A percentile compares a stretch with the other conserved stretches of the same genome.
phyloP scores from a whole-genome alignment of 495 filamentous ascomycete species.

The Glarea lozoyensis region DNA sequence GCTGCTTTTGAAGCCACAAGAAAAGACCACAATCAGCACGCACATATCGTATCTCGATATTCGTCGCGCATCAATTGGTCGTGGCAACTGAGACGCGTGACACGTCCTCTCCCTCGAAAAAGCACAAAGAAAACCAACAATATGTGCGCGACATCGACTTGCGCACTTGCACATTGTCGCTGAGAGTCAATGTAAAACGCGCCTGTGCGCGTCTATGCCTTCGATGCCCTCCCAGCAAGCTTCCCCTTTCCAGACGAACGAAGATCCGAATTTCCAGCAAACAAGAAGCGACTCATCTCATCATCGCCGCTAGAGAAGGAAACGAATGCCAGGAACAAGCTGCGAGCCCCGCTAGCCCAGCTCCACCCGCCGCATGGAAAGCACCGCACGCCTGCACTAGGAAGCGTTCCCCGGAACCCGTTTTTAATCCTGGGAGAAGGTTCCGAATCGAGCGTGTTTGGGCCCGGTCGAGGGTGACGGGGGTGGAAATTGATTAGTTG shows the following conservation, averaged over 20 bases:
- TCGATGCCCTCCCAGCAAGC: background rate
- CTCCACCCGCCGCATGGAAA: slow-evolving; percentile 3
- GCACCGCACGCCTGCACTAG: slow-evolving; percentile 1
- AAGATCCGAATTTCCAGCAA: background rate
- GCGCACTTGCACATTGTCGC: too few species aligned
- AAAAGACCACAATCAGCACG: too few species aligned
- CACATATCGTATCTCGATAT: too few species aligned
- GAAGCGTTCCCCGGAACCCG: slow-evolving; percentile 11
- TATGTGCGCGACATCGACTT: too few species aligned
- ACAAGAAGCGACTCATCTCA: background rate
- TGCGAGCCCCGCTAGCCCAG: background rate
- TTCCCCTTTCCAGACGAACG: background rate
- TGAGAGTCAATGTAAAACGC: background rate
- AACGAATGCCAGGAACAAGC: slow-evolving; percentile 13
- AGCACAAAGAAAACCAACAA: too few species aligned
- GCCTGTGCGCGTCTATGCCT: too few species aligned
- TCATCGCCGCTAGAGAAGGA: background rate
- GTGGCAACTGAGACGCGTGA: slow-evolving; percentile 5
- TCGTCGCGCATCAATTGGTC: slow-evolving; percentile 12
- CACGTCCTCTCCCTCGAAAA: slow-evolving; percentile 4
- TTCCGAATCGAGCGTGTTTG: too few species aligned
- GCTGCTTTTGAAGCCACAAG: too few species aligned
- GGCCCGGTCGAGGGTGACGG: too few species aligned
- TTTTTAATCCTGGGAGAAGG: too few species aligned
- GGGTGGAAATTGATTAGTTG: too few species aligned